A percentile compares a stretch with the other conserved stretches of the same genome.
phyloP scores from a whole-genome alignment of 1,284 basidiomycete species.

The Baeospora myosura region DNA sequence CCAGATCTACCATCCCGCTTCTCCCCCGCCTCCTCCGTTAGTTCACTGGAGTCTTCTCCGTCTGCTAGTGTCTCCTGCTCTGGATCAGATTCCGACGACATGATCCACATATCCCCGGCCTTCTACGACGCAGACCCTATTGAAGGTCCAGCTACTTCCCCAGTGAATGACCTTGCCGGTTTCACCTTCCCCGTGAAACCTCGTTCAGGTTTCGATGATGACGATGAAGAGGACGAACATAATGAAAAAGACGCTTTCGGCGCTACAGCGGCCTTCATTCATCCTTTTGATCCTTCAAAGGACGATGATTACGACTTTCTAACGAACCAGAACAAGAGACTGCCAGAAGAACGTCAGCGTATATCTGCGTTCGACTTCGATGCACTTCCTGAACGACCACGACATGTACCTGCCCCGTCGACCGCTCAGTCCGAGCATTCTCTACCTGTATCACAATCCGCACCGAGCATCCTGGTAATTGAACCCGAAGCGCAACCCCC shows the following conservation, averaged over 20 bases:
- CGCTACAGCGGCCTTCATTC: constrained; percentile 51
- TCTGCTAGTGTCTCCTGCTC: constrained; percentile 20
- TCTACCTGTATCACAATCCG: constrained; percentile 1
- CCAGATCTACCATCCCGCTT: constrained; percentile 11
- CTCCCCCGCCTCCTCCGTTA: constrained; percentile 1
- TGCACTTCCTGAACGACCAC: constrained; percentile 30
- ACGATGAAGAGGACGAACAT: constrained; percentile 13
- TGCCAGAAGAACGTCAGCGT: constrained; percentile 32
- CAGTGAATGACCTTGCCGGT: constrained; percentile 13
- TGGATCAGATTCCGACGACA: constrained; percentile 17
- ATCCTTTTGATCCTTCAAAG: constrained; percentile 34
- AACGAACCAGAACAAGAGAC: constrained; percentile 10
- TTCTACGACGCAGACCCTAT: constrained; percentile 54
- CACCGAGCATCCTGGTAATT: constrained; percentile 16
- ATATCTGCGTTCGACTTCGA: constrained; percentile 54
- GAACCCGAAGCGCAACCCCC: constrained; percentile 17
- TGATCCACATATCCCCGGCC: constrained; percentile 55
- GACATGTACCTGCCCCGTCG: not conserved
- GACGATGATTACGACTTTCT: constrained; percentile 27
- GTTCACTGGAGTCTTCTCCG: constrained; percentile 16
- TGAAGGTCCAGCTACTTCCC: constrained; percentile 39
- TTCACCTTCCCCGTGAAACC: constrained; percentile 22
- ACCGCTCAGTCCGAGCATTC: constrained; percentile 9
- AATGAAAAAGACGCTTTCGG: constrained; percentile 22
- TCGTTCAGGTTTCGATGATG: constrained; percentile 14